Evolutionary conservation across 2,329 filamentous ascomycete species (phyloP), one percentile per base, ranked within the genome.

Genomic region (Beauveria sp.): DNA sequence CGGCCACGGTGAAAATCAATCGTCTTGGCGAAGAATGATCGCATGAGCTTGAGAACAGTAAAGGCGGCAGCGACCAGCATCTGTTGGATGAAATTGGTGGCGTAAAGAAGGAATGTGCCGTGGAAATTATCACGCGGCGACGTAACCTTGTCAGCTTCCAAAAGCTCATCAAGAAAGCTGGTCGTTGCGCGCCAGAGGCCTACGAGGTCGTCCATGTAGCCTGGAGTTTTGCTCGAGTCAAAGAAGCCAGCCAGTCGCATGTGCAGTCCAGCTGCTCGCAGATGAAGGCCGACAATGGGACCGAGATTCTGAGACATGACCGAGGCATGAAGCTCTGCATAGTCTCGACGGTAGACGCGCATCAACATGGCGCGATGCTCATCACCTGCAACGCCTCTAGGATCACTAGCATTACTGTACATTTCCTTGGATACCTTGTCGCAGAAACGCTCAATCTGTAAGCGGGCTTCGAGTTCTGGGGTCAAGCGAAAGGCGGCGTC

Each of bases 41-140:
- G 84, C 75, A 92, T 87, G 61, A 93, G 79, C 68, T 92, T 93
- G 63, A 92, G 80, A 53, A 94, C 76, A 1, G 89, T 86, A 67
- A 92, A 92, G 3, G 87, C 86, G 5, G 87, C 89, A 2, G 89
- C 90, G n/a, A 92, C 84, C 61, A 92, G 84, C 87, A 93, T 92
- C 72, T 93, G 90, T 70, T 91, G 86, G 57, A 93, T 84, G 72
- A 92, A 92, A 70, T 88, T 91, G 65, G 84, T 87, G 28, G 85
- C 83, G 67, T 89, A 87, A 55, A 82, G 81, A 30, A 91, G 76
- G 55, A 88, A 80, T 54, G 80, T 79, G 8, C 83, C 79, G 57
- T 75, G 74, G 41, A 73, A 76, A 53, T 74, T 72, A 37, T 80
- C 78, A 44, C 75, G 74, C 2, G 77, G 75, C 12, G 78, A 79